Percentiles rank a stretch among this genome's conserved stretches.
Conservation (phyloP, 2,329 filamentous ascomycete genomes). For the Colletotrichum sp. region DNA sequence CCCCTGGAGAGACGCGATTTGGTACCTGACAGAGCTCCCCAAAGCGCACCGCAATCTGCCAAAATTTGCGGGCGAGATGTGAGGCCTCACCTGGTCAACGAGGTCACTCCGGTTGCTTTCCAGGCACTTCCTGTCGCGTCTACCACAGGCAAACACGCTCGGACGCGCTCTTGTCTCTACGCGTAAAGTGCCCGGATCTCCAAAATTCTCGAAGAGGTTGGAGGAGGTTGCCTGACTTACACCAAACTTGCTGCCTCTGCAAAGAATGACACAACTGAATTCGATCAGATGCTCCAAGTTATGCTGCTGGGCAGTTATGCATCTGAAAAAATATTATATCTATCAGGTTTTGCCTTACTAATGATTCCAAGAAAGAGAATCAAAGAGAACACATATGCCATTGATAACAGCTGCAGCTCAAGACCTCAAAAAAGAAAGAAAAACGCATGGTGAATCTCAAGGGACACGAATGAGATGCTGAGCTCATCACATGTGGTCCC, state of each 20-base stretch:
- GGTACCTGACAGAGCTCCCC: neutral
- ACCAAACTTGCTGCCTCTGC: neutral
- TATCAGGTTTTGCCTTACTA: neutral
- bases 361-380: neutral
- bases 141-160: conserved; percentile 6
- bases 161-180: neutral
- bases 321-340: neutral
- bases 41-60: neutral
- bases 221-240: neutral
- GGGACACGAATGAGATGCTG: conserved; percentile 11
- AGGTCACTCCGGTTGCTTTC: conserved; percentile 11
- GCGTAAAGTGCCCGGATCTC: conserved; percentile 10
- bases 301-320: neutral
- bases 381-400: neutral
- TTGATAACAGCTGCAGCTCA: neutral
- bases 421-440: neutral
- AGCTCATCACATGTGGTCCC: conserved; percentile 11
- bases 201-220: neutral
- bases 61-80: neutral
- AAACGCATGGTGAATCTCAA: neutral
- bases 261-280: neutral
- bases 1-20: neutral
- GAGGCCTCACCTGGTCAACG: conserved; percentile 1
- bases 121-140: conserved; percentile 7
- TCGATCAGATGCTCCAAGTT: neutral